Evolutionary conservation across 2,329 filamentous ascomycete species (phyloP).

Genomic region (Aspergillus carbonarius): DNA sequence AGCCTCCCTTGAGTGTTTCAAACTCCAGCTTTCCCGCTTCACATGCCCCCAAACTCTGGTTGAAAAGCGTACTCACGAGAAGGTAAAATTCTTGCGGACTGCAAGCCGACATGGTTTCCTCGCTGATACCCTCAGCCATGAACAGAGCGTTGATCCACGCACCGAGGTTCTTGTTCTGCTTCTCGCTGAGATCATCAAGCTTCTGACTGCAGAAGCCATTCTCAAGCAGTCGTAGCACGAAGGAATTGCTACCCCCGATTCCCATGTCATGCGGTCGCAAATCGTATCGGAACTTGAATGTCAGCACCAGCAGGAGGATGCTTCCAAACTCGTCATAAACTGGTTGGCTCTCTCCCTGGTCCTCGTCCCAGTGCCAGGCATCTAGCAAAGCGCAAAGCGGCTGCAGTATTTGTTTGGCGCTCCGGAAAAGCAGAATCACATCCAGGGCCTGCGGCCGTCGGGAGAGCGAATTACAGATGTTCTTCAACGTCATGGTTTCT

Average conservation of each 20-base stretch:
- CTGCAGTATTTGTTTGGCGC: constrained; percentile 55
- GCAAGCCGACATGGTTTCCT: constrained; percentile 64
- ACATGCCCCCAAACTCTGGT: constrained; percentile 60
- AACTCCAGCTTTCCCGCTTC: constrained; percentile 55
- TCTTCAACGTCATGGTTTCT: constrained; percentile 63
- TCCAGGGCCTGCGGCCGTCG: constrained; percentile 58
- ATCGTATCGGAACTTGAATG: constrained; percentile 59
- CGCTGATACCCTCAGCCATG: constrained; percentile 61
- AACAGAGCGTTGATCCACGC: constrained; percentile 63
- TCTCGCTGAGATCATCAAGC: constrained; percentile 53
- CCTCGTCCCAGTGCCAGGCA: constrained; percentile 64
- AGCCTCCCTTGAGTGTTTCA: constrained; percentile 60
- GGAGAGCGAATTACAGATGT: constrained; percentile 58
- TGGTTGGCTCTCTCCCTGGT: constrained; percentile 64
- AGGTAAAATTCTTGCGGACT: constrained; percentile 65
- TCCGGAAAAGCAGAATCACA: constrained; percentile 61
- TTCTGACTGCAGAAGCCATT: constrained; percentile 48
- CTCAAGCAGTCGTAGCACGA: constrained; percentile 56
- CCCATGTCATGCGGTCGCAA: constrained; percentile 55
- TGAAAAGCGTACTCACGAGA: constrained; percentile 61
- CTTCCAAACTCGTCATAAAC: constrained; percentile 67
- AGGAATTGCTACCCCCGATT: constrained; percentile 51
- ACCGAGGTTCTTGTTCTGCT: constrained; percentile 57
- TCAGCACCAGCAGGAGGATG: constrained; percentile 58
- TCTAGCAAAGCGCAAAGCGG: constrained; percentile 60